Base-by-base conservation (phyloP, 208 protist genomes). In the Acanthamoeba healyi region DNA sequence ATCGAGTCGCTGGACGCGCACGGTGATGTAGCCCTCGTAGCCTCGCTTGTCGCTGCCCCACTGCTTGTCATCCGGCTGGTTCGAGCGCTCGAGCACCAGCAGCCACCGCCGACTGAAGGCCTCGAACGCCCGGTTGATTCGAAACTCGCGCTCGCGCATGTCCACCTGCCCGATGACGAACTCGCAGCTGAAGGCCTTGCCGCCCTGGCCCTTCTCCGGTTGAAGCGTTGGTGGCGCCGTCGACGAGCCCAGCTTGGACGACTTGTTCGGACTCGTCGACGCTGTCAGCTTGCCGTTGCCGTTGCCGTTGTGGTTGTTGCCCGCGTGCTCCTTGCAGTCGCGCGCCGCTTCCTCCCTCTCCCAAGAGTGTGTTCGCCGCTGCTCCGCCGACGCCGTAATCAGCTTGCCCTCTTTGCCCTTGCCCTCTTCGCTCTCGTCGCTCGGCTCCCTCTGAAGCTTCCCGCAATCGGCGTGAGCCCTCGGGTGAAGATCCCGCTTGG, bases 11-110 rank as follows among this genome's bases (percentile, higher is more conserved):
- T 88, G 81, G 4, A 88, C 81, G 29, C 24, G 54, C 19, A 88
- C 81, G 32, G 49, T 61, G 46, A 88, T 88, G 81, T 88, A 88
- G 14, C 81, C 81, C 49, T 56, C 81, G 44, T 56, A 88, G 22
- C 81, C 81, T 10, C 36, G 49, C 54, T 65, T 65, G 44, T 65
- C 40, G 36, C n/a, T 88, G 42, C 81, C 81, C 81, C 81, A 88
- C 54, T 36, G 10, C 14, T 15, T 9, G 4, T 51, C 81, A n/a
- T 65, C 58, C 6, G 14, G 32, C n/a, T 29, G 44, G 15, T 88
- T 14, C 40, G 40, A 61, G 6, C 81, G 44, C n/a, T 88, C 81
- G 22, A 88, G 54, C 29, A 65, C 44, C 14, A 88, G 44, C 54
- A 61, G 26, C 81, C 81, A 88, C 46, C 81, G 44, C n/a, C 54